Conservation (phyloP, 306 rosid species). For the Lablab purpureus region DNA sequence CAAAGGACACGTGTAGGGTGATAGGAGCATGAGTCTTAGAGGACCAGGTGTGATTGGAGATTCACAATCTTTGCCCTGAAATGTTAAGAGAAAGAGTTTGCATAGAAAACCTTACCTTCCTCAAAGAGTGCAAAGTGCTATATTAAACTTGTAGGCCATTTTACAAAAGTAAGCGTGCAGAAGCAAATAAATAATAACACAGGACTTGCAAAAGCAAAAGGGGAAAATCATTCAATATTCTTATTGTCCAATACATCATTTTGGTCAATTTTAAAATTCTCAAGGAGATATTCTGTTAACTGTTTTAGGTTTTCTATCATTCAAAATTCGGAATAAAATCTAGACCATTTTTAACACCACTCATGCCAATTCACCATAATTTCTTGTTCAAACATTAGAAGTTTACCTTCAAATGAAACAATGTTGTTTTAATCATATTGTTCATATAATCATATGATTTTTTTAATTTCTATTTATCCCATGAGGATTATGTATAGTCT, state of each 20-base stretch:
- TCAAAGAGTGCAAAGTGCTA: conserved; percentile 46
- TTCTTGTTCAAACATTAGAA: not conserved
- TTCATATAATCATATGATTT: not conserved
- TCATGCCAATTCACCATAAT: not conserved
- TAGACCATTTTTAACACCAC: not conserved
- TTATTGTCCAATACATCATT: conserved; percentile 46
- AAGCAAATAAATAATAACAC: conserved; percentile 48
- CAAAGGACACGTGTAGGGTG: conserved; percentile 36
- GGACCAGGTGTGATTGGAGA: not conserved
- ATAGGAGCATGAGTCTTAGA: not conserved
- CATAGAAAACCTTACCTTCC: conserved; percentile 42
- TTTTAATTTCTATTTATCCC: too few relatives aligned
- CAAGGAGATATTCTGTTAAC: conserved; percentile 16
- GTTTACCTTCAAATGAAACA: not conserved
- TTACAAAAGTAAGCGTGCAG: conserved; percentile 61
- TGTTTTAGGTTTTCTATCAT: not conserved
- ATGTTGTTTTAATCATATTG: not conserved
- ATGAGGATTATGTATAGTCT: too few relatives aligned
- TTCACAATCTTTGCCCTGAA: conserved; percentile 32
- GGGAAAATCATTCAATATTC: conserved; percentile 47
- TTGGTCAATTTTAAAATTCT: conserved; percentile 3
- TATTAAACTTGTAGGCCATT: conserved; percentile 52
- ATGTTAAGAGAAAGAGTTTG: conserved; percentile 38
- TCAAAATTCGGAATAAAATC: not conserved
- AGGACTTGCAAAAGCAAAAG: conserved; percentile 44